A percentile compares a stretch with the other conserved stretches of the same genome.
Conservation (phyloP, 345 rosid species). For the Camelina sativa region DNA sequence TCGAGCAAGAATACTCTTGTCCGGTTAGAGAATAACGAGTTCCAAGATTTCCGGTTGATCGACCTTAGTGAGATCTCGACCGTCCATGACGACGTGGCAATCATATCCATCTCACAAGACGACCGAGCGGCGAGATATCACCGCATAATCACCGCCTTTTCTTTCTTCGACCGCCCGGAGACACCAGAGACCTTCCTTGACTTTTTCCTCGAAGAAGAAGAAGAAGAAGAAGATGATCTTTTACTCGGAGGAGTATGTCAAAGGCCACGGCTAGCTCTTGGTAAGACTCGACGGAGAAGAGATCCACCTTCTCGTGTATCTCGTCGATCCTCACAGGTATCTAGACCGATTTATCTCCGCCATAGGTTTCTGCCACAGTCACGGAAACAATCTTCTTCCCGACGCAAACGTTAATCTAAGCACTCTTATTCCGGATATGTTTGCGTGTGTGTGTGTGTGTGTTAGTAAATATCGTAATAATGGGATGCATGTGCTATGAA, state of each 20-base stretch:
- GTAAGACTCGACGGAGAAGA: constrained; percentile 6
- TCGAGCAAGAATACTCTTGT: constrained; percentile 13
- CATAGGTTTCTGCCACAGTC: constrained; percentile 36
- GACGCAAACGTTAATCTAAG: constrained; percentile 21
- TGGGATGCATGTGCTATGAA: neutral
- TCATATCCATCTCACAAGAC: neutral
- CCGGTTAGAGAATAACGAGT: neutral
- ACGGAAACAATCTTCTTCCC: constrained; percentile 22
- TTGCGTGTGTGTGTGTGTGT: neutral
- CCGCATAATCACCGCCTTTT: neutral
- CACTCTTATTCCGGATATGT: neutral
- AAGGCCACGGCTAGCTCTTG: neutral
- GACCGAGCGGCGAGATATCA: neutral
- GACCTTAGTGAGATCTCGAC: neutral
- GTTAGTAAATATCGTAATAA: neutral
- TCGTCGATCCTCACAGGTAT: constrained; percentile 23
- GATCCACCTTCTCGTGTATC: constrained; percentile 25
- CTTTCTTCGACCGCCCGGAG: neutral
- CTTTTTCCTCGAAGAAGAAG: neutral
- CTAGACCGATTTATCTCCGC: constrained; percentile 36
- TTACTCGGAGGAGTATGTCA: constrained; percentile 3
- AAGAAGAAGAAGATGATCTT: neutral
- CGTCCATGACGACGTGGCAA: neutral
- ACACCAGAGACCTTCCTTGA: neutral
- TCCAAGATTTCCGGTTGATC: neutral